Percentiles rank a stretch among this genome's conserved stretches.
Conservation (phyloP, 208 protist species). For the Phytomonas serpens region DNA sequence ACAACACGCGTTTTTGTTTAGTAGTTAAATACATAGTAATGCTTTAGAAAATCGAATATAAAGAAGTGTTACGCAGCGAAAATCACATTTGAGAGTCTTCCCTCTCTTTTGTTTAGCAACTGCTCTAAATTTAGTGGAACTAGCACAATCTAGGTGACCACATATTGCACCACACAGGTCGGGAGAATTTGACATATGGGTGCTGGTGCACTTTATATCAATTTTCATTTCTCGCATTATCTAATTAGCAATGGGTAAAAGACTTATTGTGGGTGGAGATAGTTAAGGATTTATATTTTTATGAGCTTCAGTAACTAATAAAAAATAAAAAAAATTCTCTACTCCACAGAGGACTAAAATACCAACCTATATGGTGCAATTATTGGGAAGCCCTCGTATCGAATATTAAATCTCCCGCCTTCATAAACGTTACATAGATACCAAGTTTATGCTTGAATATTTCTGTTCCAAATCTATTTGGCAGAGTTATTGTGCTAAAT, state of each 20-base stretch:
- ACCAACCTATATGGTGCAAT: background rate
- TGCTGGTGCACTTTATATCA: background rate
- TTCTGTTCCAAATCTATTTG: background rate
- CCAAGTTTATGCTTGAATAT: background rate
- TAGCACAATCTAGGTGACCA: conserved; percentile 61
- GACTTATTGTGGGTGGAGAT: background rate
- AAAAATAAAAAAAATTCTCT: background rate
- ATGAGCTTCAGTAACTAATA: background rate
- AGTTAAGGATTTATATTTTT: background rate
- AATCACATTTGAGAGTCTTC: conserved; percentile 83
- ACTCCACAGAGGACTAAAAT: background rate
- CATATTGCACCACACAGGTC: conserved; percentile 52
- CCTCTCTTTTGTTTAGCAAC: conserved; percentile 56
- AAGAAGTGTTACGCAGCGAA: conserved; percentile 78
- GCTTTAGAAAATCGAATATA: conserved; percentile 27
- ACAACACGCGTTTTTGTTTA: conserved; percentile 1
- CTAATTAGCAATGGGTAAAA: background rate
- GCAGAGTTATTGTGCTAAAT: background rate
- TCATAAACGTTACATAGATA: background rate
- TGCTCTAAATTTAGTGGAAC: conserved; percentile 49
- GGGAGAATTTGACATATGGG: conserved; percentile 13
- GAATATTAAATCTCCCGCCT: background rate
- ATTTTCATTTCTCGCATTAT: background rate
- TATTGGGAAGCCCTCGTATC: background rate
- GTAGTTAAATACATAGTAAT: conserved; percentile 5